Conservation (phyloP, 768 basidiomycete genomes). For the Mycena crocata region DNA sequence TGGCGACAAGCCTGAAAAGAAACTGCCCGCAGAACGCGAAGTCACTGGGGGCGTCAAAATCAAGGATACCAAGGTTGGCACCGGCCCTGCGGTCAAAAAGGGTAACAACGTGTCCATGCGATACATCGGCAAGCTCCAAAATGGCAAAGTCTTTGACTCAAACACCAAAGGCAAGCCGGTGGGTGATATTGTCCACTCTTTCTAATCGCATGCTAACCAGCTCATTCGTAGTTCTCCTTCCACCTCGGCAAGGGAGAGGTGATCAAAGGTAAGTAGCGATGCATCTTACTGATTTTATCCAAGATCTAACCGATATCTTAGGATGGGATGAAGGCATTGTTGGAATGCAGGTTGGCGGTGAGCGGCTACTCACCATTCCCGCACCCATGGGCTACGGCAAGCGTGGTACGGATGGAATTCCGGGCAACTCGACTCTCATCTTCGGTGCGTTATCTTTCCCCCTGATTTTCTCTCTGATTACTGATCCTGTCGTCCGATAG, state of each 20-base stretch:
- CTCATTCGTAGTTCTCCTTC: conserved; percentile 71
- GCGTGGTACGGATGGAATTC: conserved; percentile 66
- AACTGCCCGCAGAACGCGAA: conserved; percentile 51
- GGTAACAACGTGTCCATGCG: conserved; percentile 88
- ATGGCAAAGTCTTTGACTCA: conserved; percentile 82
- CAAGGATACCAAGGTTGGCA: conserved; percentile 81
- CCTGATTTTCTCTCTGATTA: background rate
- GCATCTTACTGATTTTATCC: background rate
- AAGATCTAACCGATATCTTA: conserved; percentile 40
- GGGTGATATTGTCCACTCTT: conserved; percentile 41
- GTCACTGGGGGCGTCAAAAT: conserved; percentile 82
- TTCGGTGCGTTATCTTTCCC: conserved; percentile 71
- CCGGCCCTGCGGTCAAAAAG: conserved; percentile 87
- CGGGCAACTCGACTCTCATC: conserved; percentile 81
- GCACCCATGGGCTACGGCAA: conserved; percentile 81
- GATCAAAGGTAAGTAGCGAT: conserved; percentile 75
- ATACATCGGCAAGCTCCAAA: conserved; percentile 90
- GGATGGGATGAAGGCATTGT: conserved; percentile 93
- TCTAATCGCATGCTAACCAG: background rate
- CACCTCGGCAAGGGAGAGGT: conserved; percentile 89
- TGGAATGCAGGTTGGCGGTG: conserved; percentile 93
- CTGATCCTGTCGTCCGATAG: conserved; percentile 45
- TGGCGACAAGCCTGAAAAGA: conserved; percentile 49
- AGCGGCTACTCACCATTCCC: conserved; percentile 84
- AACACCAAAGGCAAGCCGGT: conserved; percentile 91